Conservation (phyloP, 2,329 filamentous ascomycete genomes). For the Alternaria viburni region DNA sequence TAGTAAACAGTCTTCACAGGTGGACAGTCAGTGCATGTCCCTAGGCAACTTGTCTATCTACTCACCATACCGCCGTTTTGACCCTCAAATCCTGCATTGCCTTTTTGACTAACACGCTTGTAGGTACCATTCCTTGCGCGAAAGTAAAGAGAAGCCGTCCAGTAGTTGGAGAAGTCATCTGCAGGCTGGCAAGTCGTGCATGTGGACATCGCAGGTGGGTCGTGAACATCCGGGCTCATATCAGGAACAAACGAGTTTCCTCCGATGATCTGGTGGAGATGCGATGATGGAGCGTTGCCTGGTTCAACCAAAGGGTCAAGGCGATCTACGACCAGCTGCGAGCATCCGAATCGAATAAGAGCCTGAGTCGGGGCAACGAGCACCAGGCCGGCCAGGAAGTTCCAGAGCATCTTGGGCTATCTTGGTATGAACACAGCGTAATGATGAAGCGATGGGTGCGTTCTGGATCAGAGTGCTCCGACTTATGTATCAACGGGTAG, state of each 20-base stretch:
- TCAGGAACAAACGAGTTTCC: conserved; percentile 33
- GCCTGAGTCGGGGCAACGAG: conserved; percentile 26
- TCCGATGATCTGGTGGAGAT: conserved; percentile 37
- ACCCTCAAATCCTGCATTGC: conserved; percentile 36
- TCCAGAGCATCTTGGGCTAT: conserved; percentile 21
- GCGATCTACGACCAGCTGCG: conserved; percentile 34
- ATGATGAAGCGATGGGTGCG: background rate
- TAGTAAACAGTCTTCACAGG: conserved; percentile 29
- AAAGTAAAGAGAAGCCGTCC: conserved; percentile 36
- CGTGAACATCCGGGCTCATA: conserved; percentile 29
- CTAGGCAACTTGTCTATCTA: background rate
- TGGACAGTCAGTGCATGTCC: background rate
- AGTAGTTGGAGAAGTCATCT: conserved; percentile 31
- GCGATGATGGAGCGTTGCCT: conserved; percentile 25
- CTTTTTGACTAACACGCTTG: conserved; percentile 32
- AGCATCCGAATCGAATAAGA: conserved; percentile 36
- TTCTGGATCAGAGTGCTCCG: background rate
- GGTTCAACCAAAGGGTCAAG: conserved; percentile 37
- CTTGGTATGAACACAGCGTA: background rate
- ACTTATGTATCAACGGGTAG: background rate
- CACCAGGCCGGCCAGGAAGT: conserved; percentile 16
- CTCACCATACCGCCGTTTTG: conserved; percentile 29
- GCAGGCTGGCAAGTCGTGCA: conserved; percentile 35
- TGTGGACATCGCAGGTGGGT: conserved; percentile 27
- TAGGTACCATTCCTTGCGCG: conserved; percentile 33